Conservation (phyloP, 176 grass and related monocot genomes). For the Miscanthus lutarioriparius region DNA sequence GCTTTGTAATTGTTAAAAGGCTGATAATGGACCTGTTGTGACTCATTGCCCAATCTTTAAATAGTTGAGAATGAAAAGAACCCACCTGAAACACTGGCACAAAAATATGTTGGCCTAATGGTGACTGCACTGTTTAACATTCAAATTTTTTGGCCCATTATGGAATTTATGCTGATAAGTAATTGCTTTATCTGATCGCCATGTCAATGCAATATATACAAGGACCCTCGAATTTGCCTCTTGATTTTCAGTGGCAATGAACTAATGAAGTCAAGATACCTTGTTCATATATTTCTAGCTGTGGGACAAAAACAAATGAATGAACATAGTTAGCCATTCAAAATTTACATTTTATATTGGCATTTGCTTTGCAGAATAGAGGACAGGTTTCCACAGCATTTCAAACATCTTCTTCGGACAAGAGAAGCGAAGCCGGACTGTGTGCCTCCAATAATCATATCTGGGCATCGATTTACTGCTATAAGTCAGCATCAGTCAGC, state of each 20-base stretch:
- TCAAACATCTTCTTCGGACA: slow-evolving; percentile 68
- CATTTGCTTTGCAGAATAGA: slow-evolving; percentile 64
- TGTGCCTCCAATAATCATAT: slow-evolving; percentile 77
- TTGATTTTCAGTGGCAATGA: neutral
- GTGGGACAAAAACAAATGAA: neutral
- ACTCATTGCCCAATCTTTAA: neutral
- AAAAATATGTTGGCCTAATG: neutral
- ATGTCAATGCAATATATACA: neutral
- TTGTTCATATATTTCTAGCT: neutral
- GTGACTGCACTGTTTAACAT: neutral
- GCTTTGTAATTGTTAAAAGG: neutral
- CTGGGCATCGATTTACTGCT: slow-evolving; percentile 76
- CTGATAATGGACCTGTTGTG: neutral
- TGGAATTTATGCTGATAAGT: neutral
- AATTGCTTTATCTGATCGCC: neutral
- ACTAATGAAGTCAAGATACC: neutral
- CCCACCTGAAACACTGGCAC: neutral
- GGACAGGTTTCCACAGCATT: slow-evolving; percentile 62
- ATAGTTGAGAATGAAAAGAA: neutral
- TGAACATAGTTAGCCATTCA: neutral
- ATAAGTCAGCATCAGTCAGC: slow-evolving; percentile 88
- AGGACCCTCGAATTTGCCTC: neutral
- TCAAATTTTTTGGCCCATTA: neutral
- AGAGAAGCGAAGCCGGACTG: slow-evolving; percentile 58
- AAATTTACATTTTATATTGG: slow-evolving; percentile 9